Evolutionary conservation across 768 basidiomycete species (phyloP), one percentile per base, ranked within the genome.

Genomic region (Boletus speciosus): DNA sequence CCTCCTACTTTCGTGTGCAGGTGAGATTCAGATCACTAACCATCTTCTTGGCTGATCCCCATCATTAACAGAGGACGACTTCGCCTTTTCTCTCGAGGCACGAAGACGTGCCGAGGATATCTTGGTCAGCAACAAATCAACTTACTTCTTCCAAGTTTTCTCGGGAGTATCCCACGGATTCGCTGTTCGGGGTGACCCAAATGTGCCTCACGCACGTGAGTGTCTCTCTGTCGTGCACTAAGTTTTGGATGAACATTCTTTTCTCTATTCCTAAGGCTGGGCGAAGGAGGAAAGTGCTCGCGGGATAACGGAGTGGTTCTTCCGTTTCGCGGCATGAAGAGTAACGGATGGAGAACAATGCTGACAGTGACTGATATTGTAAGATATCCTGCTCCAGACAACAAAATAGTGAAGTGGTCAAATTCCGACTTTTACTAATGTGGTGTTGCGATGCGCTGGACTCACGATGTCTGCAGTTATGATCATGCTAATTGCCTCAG

Each of bases 51-150:
- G 10, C 37, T 46, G 43, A 54, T n/a, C 16, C 32, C 10, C 21
- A 12, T 34, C 38, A 19, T 27, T 1, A 48, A 46, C 62, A 79
- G 82, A 84, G 66, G 69, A 66, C 12, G 82, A 85, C 62, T 64
- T 70, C 7, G 74, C 81, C 1, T 84, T 84, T 72, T 73, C 80
- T 1, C 52, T 74, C 6, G 74, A 74, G n/a, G 73, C 75, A 5
- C 78, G 82, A 45, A 77, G 78, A 34, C 72, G 74, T 2, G 82
- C 81, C 0, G 82, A 84, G 53, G 81, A 81, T 43, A 78, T 84
- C 11, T 63, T 85, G 32, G 69, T 74, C 4, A 74, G 74, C 36
- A 70, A 63, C 6, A 80, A 81, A 49, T 74, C 76, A 5, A 71
- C 68, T 1, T 86, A 84, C 64, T 73, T 80, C 49, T 70, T 83